Evolutionary conservation across 1,139 yeast species (phyloP).

Genomic region (Pichia sp.): DNA sequence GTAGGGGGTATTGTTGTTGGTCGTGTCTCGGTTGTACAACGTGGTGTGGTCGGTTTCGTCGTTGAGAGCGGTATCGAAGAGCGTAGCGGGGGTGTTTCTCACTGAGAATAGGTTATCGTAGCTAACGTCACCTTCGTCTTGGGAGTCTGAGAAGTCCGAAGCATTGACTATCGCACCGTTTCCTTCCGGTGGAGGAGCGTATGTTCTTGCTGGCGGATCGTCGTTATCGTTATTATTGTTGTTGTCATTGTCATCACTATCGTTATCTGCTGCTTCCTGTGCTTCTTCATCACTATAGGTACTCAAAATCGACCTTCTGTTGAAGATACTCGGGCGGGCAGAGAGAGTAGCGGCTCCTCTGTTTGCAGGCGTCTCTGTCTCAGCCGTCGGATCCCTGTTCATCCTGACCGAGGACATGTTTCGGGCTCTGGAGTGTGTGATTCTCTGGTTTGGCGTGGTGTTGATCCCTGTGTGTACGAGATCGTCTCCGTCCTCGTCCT

Average conservation of each 20-base stretch:
- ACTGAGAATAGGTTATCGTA: not conserved
- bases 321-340: not conserved
- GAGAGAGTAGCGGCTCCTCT: too few relatives aligned
- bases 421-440: too few relatives aligned
- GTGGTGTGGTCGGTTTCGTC: not conserved
- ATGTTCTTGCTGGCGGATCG: too few relatives aligned
- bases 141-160: too few relatives aligned
- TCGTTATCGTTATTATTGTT: not conserved
- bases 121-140: not conserved
- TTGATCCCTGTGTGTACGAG: too few relatives aligned
- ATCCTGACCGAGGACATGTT: too few relatives aligned
- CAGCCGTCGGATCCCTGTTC: too few relatives aligned
- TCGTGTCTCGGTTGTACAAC: not conserved
- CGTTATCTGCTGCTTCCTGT: not conserved
- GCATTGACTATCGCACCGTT: too few relatives aligned
- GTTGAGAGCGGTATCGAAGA: not conserved
- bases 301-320: not conserved
- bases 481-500: too few relatives aligned
- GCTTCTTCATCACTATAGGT: not conserved
- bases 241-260: not conserved
- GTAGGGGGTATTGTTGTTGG: not conserved
- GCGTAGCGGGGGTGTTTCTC: not conserved
- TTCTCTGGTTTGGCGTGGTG: too few relatives aligned
- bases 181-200: too few relatives aligned
- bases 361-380: too few relatives aligned